A percentile compares a stretch with the other conserved stretches of the same genome.
phyloP scores from a whole-genome alignment of 2,329 filamentous ascomycete genomes.

The Claviceps sp. region DNA sequence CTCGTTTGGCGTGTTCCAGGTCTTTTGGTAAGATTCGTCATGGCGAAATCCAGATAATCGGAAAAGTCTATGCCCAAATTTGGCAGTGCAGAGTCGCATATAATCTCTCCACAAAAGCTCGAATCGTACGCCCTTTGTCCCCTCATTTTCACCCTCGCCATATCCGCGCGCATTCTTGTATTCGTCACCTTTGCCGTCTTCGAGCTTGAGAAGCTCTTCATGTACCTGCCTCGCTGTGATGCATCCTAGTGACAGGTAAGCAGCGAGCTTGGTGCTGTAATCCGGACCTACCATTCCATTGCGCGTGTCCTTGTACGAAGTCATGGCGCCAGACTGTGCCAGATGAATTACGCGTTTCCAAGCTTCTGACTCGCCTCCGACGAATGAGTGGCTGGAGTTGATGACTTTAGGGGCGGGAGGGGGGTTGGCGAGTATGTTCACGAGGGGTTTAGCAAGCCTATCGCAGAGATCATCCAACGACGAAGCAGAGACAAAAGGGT shows the following conservation, averaged over 20 bases:
- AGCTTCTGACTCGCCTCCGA: conserved; percentile 51
- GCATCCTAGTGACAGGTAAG: conserved; percentile 58
- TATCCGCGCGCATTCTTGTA: conserved; percentile 39
- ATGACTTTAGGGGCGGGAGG: conserved; percentile 39
- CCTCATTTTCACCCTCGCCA: conserved; percentile 57
- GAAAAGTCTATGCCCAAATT: conserved; percentile 55
- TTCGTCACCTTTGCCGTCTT: conserved; percentile 41
- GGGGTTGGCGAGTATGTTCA: conserved; percentile 33
- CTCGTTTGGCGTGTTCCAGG: conserved; percentile 34
- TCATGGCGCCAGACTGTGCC: conserved; percentile 46
- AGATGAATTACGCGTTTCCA: conserved; percentile 46
- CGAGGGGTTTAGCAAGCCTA: conserved; percentile 44
- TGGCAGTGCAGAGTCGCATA: conserved; percentile 61
- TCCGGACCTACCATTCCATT: conserved; percentile 59
- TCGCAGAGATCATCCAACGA: conserved; percentile 38
- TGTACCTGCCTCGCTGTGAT: conserved; percentile 64
- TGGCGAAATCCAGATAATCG: conserved; percentile 48
- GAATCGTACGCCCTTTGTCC: conserved; percentile 55
- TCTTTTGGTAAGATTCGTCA: conserved; percentile 25
- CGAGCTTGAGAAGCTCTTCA: conserved; percentile 50
- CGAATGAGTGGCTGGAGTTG: conserved; percentile 50
- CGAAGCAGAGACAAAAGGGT: conserved; percentile 51
- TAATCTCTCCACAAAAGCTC: conserved; percentile 73
- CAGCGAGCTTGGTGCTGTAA: conserved; percentile 65
- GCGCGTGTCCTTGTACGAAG: conserved; percentile 53